Evolutionary conservation across 2,329 filamentous ascomycete species (phyloP).

Genomic region (Alternaria postmessia): DNA sequence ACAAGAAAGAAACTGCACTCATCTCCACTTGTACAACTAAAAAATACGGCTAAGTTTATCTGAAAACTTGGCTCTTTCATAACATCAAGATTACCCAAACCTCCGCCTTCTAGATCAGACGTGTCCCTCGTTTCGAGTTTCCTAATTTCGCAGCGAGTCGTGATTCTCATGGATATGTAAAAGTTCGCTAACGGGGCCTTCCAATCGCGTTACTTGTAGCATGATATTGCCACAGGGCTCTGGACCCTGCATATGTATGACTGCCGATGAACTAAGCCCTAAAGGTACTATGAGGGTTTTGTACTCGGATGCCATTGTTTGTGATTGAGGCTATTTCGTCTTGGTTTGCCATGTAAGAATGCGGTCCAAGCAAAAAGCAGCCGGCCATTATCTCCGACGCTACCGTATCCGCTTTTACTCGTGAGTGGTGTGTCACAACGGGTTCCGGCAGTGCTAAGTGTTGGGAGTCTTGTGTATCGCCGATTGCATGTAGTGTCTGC

Average conservation of each 20-base stretch:
- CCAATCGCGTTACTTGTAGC: background rate
- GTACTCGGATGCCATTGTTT: background rate
- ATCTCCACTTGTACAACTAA: background rate
- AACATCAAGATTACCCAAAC: slow-evolving; percentile 2
- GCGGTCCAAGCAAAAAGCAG: background rate
- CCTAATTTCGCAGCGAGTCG: background rate
- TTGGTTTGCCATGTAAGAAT: background rate
- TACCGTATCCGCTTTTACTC: background rate
- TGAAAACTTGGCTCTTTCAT: background rate
- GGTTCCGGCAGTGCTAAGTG: background rate
- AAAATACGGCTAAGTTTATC: background rate
- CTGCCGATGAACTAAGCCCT: background rate
- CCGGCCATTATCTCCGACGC: background rate
- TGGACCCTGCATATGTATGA: background rate
- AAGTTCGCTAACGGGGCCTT: background rate
- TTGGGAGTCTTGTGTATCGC: background rate
- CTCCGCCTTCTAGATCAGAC: background rate
- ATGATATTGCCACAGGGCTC: background rate
- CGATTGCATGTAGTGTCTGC: background rate
- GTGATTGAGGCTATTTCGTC: background rate
- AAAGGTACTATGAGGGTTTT: background rate
- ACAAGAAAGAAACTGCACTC: background rate
- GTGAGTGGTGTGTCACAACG: background rate
- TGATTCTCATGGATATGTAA: background rate
- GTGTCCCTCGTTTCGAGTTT: slow-evolving; percentile 10